Evolutionary conservation across 495 filamentous ascomycete species (phyloP).

Genomic region (Neurospora sublineolata): DNA sequence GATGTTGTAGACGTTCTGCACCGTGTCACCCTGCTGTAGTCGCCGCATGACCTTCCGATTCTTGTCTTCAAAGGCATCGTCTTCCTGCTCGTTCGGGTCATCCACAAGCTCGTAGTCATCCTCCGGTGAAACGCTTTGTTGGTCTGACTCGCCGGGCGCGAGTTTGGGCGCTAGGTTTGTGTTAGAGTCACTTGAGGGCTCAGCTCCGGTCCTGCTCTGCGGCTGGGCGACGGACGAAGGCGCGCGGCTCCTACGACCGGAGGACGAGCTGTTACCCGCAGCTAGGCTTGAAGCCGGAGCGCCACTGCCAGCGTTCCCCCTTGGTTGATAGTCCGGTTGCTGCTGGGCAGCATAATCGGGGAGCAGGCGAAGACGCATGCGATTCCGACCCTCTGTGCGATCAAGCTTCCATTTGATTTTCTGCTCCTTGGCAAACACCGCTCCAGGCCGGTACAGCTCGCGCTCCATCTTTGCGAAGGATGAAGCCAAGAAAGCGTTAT

Average conservation of each 20-base stretch:
- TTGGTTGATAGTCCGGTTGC: conserved; percentile 73
- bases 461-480: conserved; percentile 62
- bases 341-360: conserved; percentile 57
- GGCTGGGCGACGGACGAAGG: conserved; percentile 25
- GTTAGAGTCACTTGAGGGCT: conserved; percentile 6
- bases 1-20: conserved; percentile 91
- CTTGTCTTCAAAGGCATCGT: conserved; percentile 89
- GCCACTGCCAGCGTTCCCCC: conserved; percentile 43
- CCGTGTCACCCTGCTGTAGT: conserved; percentile 78
- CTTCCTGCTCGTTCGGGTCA: conserved; percentile 60
- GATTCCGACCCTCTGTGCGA: conserved; percentile 87
- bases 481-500: conserved; percentile 58
- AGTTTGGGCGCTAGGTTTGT: neutral
- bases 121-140: conserved; percentile 42
- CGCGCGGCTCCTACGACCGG: conserved; percentile 15
- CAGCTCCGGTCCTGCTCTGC: conserved; percentile 6
- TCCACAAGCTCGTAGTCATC: conserved; percentile 94
- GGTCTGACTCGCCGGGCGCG: neutral
- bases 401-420: conserved; percentile 79
- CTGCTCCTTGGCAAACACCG: conserved; percentile 56
- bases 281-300: conserved; percentile 15
- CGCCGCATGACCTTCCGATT: conserved; percentile 95
- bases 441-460: conserved; percentile 64
- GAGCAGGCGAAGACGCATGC: conserved; percentile 80
- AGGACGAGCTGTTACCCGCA: neutral